Evolutionary conservation across 2,329 filamentous ascomycete species (phyloP).

Genomic region (Myriosclerotinia scirpicola): DNA sequence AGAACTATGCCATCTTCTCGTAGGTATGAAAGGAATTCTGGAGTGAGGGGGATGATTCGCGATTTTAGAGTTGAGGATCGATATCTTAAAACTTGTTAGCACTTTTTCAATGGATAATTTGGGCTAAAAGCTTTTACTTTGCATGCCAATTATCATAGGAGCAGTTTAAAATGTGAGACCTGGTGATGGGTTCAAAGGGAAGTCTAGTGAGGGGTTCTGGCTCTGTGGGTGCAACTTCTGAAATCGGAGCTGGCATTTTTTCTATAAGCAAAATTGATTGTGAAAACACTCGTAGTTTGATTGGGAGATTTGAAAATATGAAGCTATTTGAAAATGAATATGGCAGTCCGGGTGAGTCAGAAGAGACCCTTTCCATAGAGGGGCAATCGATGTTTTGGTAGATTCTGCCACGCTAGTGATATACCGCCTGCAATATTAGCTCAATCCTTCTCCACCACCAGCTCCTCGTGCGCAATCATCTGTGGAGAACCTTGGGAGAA

Average conservation of each 20-base stretch:
- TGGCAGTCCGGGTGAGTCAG: background rate
- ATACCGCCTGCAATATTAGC: slow-evolving; percentile 27
- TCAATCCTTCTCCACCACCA: slow-evolving; percentile 1
- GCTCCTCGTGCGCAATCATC: background rate
- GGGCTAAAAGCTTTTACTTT: slow-evolving; percentile 49
- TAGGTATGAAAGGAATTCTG: slow-evolving; percentile 79
- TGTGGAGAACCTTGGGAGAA: background rate
- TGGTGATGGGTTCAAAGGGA: slow-evolving; percentile 80
- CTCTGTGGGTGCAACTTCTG: slow-evolving; percentile 23
- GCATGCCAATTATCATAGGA: slow-evolving; percentile 93
- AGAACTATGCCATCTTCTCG: slow-evolving; percentile 90
- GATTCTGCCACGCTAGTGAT: slow-evolving; percentile 28
- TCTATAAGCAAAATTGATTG: background rate
- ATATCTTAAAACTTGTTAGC: slow-evolving; percentile 54
- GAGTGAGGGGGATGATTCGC: slow-evolving; percentile 73
- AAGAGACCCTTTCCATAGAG: slow-evolving; percentile 11
- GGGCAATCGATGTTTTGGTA: slow-evolving; percentile 18
- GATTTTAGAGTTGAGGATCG: slow-evolving; percentile 81
- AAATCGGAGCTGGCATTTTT: slow-evolving; percentile 36
- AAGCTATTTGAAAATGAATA: background rate
- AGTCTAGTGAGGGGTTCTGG: slow-evolving; percentile 44
- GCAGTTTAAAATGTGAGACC: slow-evolving; percentile 87
- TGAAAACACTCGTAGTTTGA: background rate
- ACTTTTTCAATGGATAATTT: background rate
- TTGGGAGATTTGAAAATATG: too few species aligned